Base-by-base conservation (phyloP, 805 yeast species). In the Isabelozyma heimii region DNA sequence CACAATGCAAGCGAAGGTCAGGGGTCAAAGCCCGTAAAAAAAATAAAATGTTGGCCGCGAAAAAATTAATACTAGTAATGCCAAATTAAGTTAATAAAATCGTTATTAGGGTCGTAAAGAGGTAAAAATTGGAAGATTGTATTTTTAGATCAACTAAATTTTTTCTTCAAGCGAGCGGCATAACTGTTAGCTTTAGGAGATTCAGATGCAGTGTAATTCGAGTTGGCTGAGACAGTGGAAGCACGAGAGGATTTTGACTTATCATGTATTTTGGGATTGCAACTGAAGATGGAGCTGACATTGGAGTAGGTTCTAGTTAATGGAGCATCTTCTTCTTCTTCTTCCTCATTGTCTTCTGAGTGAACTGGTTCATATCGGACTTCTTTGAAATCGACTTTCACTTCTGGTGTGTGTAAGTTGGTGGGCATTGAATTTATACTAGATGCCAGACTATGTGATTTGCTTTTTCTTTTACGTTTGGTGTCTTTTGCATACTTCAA, bases 201-300 rank as follows among this genome's bases (percentile, higher is more conserved):
- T 30, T 30, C 35, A 8, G 40, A 15, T 13, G 40, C 15, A 13
- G 16, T 5, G 43, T 26, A 20, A 8, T 16, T 16, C 4, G 40
- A 38, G 12, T 38, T 9, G 24, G 40, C 24, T 9, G 43, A 40
- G 27, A 16, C 8, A 12, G 43, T 30, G 10, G 35, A 30, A 30
- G 35, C 35, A 12, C 8, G 2, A 9, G 15, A n/a, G 12, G 40
- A n/a, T 14, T 37, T 37, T 13, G 14, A 37, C 14, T 37, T 37
- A 9, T 40, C 15, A 4, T 20, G 14, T n/a, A 13, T 1, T 17
- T 40, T 17, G n/a, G 16, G 47, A 30, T 48, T 61, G 26, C 62
- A 62, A 42, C 61, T 55, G 47, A 63, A 63, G 38, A 63, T 63
- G n/a, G 67, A 62, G 38, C 62, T 61, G 30, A 61, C 64, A 42